Conservation (phyloP, 176 grass and related monocot species). For the Eragrostis curvula region DNA sequence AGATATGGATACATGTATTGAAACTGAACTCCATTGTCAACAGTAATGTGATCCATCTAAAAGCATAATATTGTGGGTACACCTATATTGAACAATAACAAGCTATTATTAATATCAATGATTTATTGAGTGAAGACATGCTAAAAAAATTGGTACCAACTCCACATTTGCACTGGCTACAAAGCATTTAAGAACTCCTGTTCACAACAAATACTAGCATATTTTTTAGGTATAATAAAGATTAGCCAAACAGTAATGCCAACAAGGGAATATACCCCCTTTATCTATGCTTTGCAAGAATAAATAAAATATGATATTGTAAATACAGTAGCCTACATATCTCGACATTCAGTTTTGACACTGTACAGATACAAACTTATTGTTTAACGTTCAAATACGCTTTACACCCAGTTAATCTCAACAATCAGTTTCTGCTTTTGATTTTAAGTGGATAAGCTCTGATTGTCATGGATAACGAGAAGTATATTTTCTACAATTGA, state of each 20-base stretch:
- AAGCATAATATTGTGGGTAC: conserved; percentile 94
- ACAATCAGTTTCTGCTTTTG: no score
- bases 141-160: background rate
- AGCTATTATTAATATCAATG: conserved; percentile 5
- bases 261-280: background rate
- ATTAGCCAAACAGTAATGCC: background rate
- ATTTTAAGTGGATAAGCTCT: no score
- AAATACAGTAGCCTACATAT: background rate
- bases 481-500: conserved; percentile 13
- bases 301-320: background rate
- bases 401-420: no score
- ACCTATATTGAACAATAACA: conserved; percentile 54
- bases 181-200: background rate
- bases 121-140: background rate
- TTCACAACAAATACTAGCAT: background rate
- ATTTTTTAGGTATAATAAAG: background rate
- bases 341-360: background rate
- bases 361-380: background rate
- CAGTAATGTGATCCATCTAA: conserved; percentile 93
- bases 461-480: background rate
- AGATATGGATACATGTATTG: conserved; percentile 72
- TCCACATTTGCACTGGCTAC: background rate
- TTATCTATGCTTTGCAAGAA: background rate
- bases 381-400: background rate
- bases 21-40: conserved; percentile 92